Conservation (phyloP, 2,329 filamentous ascomycete species). For the Furcasterigmium sp. region DNA sequence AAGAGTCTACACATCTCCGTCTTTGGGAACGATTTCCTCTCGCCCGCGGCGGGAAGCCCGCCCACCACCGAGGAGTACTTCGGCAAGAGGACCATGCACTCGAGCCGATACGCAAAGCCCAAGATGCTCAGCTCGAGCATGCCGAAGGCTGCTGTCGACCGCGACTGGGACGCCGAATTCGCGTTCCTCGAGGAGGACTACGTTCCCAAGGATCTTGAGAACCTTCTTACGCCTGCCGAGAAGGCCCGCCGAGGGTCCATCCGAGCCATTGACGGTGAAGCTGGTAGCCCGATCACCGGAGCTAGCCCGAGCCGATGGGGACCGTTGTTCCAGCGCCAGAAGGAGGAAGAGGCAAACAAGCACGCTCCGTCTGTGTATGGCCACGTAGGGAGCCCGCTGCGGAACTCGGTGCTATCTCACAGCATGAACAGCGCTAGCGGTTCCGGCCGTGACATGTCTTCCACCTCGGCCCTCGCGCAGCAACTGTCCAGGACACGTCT, state of each 20-base stretch:
- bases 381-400: constrained; percentile 60
- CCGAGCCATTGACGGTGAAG: constrained; percentile 51
- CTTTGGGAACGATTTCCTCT: constrained; percentile 63
- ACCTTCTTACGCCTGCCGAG: constrained; percentile 61
- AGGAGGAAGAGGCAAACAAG: constrained; percentile 44
- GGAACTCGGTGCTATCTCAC: constrained; percentile 56
- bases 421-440: constrained; percentile 35
- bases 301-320: constrained; percentile 59
- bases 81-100: constrained; percentile 66
- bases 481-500: constrained; percentile 58
- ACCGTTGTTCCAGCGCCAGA: constrained; percentile 53
- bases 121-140: constrained; percentile 63
- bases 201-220: constrained; percentile 66
- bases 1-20: constrained; percentile 63
- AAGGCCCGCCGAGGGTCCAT: constrained; percentile 60
- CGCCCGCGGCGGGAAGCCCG: constrained; percentile 33
- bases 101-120: constrained; percentile 63
- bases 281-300: constrained; percentile 52
- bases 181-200: constrained; percentile 81
- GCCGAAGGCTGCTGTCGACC: constrained; percentile 58
- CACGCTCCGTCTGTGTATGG: constrained; percentile 53
- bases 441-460: constrained; percentile 32
- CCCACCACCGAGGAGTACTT: constrained; percentile 59
- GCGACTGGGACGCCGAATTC: constrained; percentile 63
- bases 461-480: constrained; percentile 54